Percentiles rank a stretch among this genome's conserved stretches.
These are phyloP conservation scores for Odontarrhena argentea DNA, from an alignment of 345 rosid species.

Conservation along the genomic window DNA sequence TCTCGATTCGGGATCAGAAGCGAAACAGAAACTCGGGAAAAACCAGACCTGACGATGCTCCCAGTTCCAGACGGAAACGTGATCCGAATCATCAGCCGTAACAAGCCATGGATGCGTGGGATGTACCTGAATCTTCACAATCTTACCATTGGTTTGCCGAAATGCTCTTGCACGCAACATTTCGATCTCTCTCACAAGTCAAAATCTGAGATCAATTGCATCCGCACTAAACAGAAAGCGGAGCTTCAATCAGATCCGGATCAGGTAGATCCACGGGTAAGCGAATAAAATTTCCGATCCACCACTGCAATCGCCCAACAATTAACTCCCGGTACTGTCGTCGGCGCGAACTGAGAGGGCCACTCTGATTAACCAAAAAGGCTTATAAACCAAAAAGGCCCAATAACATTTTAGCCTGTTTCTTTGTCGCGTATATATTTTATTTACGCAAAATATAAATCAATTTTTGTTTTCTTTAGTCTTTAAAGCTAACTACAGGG, in stretches of 20 bases:
- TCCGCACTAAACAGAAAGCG: conserved; percentile 20
- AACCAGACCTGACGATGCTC: conserved; percentile 86
- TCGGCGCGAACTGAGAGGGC: conserved; percentile 18
- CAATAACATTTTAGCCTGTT: conserved; percentile 9
- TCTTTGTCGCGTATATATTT: not conserved
- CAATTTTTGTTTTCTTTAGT: too few relatives aligned
- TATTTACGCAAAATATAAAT: not conserved
- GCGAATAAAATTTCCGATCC: conserved; percentile 6
- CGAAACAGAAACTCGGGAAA: conserved; percentile 5
- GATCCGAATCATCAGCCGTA: conserved; percentile 93
- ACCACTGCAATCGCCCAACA: conserved; percentile 28
- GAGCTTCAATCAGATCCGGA: conserved; percentile 32
- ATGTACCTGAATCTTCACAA: conserved; percentile 92
- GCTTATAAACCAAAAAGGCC: conserved; percentile 17
- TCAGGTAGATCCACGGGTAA: conserved; percentile 28
- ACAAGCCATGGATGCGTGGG: conserved; percentile 99
- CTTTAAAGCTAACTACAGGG: conserved; percentile 32
- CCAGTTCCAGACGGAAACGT: conserved; percentile 99
- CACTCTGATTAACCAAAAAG: conserved; percentile 9
- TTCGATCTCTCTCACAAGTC: conserved; percentile 27
- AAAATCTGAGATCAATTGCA: conserved; percentile 29
- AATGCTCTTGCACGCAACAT: conserved; percentile 92
- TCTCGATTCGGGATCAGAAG: conserved; percentile 19
- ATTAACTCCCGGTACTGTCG: conserved; percentile 21
- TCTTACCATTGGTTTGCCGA: conserved; percentile 77